Conservation (phyloP, 2,329 filamentous ascomycete species). For the Penicillium janthinellum region DNA sequence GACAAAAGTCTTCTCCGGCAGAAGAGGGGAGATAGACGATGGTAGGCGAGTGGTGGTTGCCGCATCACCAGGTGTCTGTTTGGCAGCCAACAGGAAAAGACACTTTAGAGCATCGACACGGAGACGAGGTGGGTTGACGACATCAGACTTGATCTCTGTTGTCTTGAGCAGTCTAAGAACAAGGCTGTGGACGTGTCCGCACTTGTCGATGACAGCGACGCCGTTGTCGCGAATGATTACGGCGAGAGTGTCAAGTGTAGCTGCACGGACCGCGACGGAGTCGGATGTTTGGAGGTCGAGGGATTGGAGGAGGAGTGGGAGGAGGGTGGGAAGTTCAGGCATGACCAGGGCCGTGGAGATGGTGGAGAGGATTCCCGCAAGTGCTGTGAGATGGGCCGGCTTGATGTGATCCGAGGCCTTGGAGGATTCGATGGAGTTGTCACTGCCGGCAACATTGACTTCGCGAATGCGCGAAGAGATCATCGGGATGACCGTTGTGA, state of each 20-base stretch:
- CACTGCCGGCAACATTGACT: conserved; percentile 37
- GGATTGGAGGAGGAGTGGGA: conserved; percentile 64
- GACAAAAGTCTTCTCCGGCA: conserved; percentile 60
- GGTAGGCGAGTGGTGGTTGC: conserved; percentile 29
- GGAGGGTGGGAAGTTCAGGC: conserved; percentile 58
- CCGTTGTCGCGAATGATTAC: conserved; percentile 62
- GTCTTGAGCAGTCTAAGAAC: conserved; percentile 59
- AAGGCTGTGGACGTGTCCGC: conserved; percentile 60
- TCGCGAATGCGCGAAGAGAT: conserved; percentile 57
- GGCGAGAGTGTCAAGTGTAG: conserved; percentile 61
- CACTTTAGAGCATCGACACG: conserved; percentile 42
- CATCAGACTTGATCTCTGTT: conserved; percentile 24
- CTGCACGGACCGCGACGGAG: conserved; percentile 58
- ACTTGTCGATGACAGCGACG: conserved; percentile 50
- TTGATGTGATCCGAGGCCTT: conserved; percentile 46
- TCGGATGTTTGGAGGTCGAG: conserved; percentile 56
- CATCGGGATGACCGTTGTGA: conserved; percentile 60
- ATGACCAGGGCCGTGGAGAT: conserved; percentile 63
- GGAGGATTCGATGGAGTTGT: conserved; percentile 35
- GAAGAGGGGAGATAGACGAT: conserved; percentile 47
- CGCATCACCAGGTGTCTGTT: conserved; percentile 27
- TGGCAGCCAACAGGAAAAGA: conserved; percentile 39
- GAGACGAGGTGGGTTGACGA: conserved; percentile 32
- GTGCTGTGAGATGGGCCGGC: conserved; percentile 63
- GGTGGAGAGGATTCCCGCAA: conserved; percentile 63